Evolutionary conservation across 169 alveolate species (phyloP).

Genomic region (Eimeria maxima): DNA sequence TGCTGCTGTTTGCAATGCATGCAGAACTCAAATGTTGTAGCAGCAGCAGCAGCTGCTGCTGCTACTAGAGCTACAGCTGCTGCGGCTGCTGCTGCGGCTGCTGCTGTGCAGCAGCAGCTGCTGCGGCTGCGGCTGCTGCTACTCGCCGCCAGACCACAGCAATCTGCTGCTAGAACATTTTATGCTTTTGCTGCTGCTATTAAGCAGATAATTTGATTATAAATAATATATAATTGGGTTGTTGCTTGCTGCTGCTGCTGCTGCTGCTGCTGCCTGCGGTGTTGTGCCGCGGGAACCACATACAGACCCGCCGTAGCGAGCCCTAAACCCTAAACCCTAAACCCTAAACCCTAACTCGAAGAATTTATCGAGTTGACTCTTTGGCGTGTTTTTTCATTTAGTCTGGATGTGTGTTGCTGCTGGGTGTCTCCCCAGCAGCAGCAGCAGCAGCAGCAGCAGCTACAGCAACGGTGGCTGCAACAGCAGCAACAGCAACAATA

Average conservation of each 20-base stretch:
- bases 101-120: constrained; percentile 18
- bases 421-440: not conserved
- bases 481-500: not conserved
- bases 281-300: not conserved
- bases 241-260: not conserved
- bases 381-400: not conserved
- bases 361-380: not conserved
- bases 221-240: not conserved
- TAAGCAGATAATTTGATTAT: not conserved
- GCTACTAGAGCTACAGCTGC: too few species aligned
- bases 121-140: constrained; percentile 8
- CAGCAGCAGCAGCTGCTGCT: too few species aligned
- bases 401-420: not conserved
- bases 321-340: constrained; percentile 27
- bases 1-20: too few species aligned
- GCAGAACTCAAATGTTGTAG: too few species aligned
- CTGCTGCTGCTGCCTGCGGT: not conserved
- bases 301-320: not conserved
- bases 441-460: constrained; percentile 37
- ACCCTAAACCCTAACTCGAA: constrained; percentile 34
- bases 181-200: not conserved
- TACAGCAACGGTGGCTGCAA: not conserved
- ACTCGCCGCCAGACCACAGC: not conserved
- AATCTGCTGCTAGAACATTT: not conserved
- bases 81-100: too few species aligned